Conservation (phyloP, 139 green algal species). For the Picochlorum sp. region DNA sequence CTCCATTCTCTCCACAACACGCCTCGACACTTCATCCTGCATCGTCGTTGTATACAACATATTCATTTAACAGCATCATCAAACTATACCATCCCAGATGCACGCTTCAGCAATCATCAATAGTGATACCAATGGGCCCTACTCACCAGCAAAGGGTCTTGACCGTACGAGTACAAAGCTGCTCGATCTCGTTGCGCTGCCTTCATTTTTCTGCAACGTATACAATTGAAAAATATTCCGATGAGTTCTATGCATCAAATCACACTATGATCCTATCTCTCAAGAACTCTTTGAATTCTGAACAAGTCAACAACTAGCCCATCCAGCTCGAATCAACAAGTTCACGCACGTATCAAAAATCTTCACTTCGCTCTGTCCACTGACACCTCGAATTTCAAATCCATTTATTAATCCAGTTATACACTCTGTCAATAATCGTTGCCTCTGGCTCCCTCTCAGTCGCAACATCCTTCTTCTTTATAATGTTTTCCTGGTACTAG, state of each 20-base stretch:
- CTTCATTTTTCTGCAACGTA: constrained; percentile 37
- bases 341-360: too few species aligned
- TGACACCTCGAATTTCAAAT: too few species aligned
- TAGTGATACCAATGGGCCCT: not conserved
- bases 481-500: not conserved
- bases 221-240: not conserved
- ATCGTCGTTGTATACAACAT: constrained; percentile 17
- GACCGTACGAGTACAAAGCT: constrained; percentile 6
- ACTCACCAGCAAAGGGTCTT: constrained; percentile 23
- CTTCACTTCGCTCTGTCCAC: too few species aligned
- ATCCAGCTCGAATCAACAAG: too few species aligned
- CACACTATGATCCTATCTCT: not conserved
- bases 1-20: constrained; percentile 68
- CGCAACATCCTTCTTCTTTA: not conserved
- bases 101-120: not conserved
- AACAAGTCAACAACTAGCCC: too few species aligned
- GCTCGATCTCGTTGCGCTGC: constrained; percentile 47
- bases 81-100: not conserved
- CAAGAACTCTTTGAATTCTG: too few species aligned
- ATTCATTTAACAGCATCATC: constrained; percentile 4
- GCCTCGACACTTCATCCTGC: constrained; percentile 37
- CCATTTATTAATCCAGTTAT: too few species aligned
- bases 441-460: too few species aligned
- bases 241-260: not conserved
- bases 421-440: too few species aligned